Base-by-base conservation (phyloP, 1,284 basidiomycete species). In the Grifola frondosa region DNA sequence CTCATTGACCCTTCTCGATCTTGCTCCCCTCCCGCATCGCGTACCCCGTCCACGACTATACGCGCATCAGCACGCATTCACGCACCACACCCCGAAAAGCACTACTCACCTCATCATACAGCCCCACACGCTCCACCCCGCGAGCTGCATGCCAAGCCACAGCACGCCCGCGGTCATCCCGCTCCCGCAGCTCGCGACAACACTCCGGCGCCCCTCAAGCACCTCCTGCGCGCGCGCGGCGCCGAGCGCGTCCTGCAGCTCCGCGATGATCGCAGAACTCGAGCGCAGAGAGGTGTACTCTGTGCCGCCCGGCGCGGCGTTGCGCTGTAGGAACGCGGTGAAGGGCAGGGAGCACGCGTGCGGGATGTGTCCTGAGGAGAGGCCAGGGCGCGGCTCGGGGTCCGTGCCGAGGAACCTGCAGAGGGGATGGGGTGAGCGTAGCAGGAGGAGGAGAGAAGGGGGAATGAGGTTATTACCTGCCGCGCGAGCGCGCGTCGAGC, bases 101-200 rank as follows among this genome's bases (percentile, higher is more conserved):
- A n/a, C 38, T 15, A 56, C 80, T 48, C 53, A 88, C 88, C 77
- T 95, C 92, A 53, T 95, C 93, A 50, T 97, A 92, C 19, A 97
- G 59, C 29, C 78, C 78, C 50, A 84, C 73, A 19, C 68, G 70
- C 28, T 75, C 60, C 5, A 79, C 77, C 9, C 80, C 84, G 30
- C 91, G 61, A 85, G 60, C 63, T 84, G 79, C 47, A 95, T 63
- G 21, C 90, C 94, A 42, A 97, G 72, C 93, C 95, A 97, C 10
- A 97, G 74, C 6, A 97, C 73, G 6, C 82, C 91, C 3, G 97
- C 97, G 11, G 95, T 97, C 97, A 99, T 99, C 13, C 97, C 97
- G 56, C 88, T 92, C 34, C 92, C 93, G 67, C 92, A 96, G 45
- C 75, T 85, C 21, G 88, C 80, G 10, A 85, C 75, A 28, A 92